These are phyloP conservation scores for Boletellus ananiceps DNA, from an alignment of 768 basidiomycete species.

Conservation along the genomic window DNA sequence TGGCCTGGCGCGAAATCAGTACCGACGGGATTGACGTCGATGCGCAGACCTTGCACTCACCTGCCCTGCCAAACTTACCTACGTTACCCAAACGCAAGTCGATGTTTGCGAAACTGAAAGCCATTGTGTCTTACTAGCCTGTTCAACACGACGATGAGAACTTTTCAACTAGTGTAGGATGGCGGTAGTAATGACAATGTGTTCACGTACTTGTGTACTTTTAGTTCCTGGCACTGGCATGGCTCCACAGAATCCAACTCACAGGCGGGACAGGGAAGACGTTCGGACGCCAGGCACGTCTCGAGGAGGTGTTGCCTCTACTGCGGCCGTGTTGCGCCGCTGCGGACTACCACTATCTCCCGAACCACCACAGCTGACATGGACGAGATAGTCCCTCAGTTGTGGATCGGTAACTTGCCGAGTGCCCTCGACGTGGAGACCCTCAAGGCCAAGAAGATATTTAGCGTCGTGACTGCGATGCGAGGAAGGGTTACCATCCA, in stretches of 20 bases:
- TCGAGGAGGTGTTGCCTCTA: not conserved
- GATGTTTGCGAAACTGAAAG: conserved; percentile 14
- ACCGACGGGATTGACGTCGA: not conserved
- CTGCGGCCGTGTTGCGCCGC: not conserved
- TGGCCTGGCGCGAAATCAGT: not conserved
- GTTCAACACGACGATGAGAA: not conserved
- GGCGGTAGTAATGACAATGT: no score
- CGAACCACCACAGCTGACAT: conserved; percentile 33
- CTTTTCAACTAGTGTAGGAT: not conserved
- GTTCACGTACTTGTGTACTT: not conserved
- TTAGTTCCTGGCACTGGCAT: not conserved
- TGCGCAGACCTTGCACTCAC: conserved; percentile 3
- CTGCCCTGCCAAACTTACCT: not conserved
- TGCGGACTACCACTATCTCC: not conserved
- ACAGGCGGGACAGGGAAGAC: no score
- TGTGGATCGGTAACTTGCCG: conserved; percentile 82
- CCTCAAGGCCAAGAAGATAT: conserved; percentile 69
- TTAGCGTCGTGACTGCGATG: conserved; percentile 70
- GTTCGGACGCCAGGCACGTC: no score
- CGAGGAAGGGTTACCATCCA: conserved; percentile 61
- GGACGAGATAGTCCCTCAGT: conserved; percentile 72
- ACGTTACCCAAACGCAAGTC: conserved; percentile 10
- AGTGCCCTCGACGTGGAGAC: conserved; percentile 61
- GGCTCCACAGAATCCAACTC: no score
- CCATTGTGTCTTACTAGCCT: not conserved